phyloP scores from a whole-genome alignment of 176 grass and related monocot genomes.

The Rhynchospora tenuis region DNA sequence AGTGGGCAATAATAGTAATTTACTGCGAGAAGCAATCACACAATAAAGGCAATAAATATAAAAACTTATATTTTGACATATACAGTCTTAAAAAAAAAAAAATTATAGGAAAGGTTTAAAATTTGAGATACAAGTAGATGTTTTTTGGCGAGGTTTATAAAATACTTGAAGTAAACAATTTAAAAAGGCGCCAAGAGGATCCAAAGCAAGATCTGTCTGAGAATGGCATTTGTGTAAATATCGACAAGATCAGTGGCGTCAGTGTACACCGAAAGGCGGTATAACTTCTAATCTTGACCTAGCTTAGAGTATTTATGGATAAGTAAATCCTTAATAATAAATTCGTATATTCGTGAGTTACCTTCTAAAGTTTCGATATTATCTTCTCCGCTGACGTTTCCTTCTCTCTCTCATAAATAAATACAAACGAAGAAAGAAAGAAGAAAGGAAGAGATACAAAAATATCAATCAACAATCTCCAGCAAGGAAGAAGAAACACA shows the following conservation, averaged over 20 bases:
- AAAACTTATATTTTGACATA: neutral
- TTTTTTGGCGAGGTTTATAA: neutral
- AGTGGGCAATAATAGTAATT: neutral
- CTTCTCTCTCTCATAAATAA: neutral
- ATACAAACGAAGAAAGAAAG: conserved; percentile 20
- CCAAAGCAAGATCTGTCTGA: neutral
- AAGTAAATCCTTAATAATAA: conserved; percentile 17
- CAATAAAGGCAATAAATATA: neutral
- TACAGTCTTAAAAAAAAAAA: neutral
- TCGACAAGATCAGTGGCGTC: neutral
- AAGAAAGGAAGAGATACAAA: conserved; percentile 5
- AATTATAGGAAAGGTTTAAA: too few species aligned
- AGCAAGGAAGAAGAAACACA: neutral
- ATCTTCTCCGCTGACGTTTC: conserved; percentile 24
- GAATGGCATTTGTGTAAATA: conserved; percentile 11
- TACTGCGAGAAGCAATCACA: neutral
- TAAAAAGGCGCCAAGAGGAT: neutral
- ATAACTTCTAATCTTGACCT: conserved; percentile 21
- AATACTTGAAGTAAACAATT: neutral
- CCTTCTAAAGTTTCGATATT: conserved; percentile 30
- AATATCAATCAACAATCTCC: conserved; percentile 8
- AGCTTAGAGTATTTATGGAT: conserved; percentile 14
- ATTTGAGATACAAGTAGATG: too few species aligned
- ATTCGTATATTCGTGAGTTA: neutral
- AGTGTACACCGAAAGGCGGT: neutral